phyloP scores from a whole-genome alignment of 768 basidiomycete species.

The Tulasnella sp. region DNA sequence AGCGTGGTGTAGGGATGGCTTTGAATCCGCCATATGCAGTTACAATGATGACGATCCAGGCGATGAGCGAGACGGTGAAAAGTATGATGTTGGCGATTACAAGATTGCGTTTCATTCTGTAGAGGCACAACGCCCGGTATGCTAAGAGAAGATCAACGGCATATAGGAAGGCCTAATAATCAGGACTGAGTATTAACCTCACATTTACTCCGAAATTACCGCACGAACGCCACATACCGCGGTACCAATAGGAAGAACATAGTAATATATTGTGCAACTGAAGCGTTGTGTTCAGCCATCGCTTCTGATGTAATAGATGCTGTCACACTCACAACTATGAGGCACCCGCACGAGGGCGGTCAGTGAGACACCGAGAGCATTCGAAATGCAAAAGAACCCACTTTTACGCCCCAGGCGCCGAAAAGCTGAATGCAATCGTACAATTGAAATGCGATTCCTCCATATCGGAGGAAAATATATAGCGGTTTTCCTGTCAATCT shows the following conservation, averaged over 20 bases:
- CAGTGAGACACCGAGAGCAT: background rate
- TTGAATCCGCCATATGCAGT: background rate
- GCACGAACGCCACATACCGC: background rate
- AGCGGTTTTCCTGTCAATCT: conserved; percentile 8
- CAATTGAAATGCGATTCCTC: conserved; percentile 4
- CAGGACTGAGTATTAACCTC: background rate
- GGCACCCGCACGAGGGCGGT: background rate
- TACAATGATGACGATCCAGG: background rate
- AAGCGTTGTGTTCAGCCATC: background rate
- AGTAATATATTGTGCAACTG: conserved; percentile 6
- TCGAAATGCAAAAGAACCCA: background rate
- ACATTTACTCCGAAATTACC: background rate
- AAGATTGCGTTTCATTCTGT: conserved; percentile 10
- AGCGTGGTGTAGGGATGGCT: background rate
- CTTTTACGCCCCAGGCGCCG: conserved; percentile 2
- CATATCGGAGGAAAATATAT: conserved; percentile 9
- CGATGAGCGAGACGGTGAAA: background rate
- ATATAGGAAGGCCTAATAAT: conserved; percentile 1
- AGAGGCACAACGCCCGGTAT: conserved; percentile 11
- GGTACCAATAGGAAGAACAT: conserved; percentile 1
- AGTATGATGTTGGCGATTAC: background rate
- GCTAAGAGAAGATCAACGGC: conserved; percentile 9
- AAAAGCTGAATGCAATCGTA: conserved; percentile 1
- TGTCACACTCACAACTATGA: background rate
- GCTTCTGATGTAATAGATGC: background rate